Conservation (phyloP, 768 basidiomycete genomes). For the Dacryopinax primogenitus region DNA sequence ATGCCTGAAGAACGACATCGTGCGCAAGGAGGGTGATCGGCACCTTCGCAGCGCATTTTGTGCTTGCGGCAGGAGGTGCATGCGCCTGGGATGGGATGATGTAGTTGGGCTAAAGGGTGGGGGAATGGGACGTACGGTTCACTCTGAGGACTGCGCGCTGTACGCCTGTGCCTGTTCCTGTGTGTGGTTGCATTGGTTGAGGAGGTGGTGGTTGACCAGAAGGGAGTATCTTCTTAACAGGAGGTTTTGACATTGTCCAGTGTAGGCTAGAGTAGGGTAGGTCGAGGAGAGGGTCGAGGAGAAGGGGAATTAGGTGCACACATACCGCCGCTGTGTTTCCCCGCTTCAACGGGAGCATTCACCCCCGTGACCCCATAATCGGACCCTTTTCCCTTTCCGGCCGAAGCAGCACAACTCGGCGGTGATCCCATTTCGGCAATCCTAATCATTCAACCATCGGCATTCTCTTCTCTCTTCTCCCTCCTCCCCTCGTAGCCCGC, state of each 20-base stretch:
- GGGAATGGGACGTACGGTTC: background rate
- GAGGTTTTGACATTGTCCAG: background rate
- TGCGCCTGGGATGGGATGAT: background rate
- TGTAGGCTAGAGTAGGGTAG: background rate
- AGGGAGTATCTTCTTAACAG: background rate
- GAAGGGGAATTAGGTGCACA: too few relatives aligned
- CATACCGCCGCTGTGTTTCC: too few relatives aligned
- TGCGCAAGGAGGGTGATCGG: conserved; percentile 19
- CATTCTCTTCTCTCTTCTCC: too few relatives aligned
- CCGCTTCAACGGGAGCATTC: too few relatives aligned
- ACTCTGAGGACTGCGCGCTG: background rate
- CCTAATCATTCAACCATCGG: too few relatives aligned
- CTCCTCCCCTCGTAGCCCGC: too few relatives aligned
- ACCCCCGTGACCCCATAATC: too few relatives aligned
- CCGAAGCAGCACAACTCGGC: too few relatives aligned
- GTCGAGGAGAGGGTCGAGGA: background rate
- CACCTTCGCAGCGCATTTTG: conserved; percentile 5
- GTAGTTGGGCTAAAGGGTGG: background rate
- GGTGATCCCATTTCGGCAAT: too few relatives aligned
- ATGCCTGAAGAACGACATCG: conserved; percentile 18
- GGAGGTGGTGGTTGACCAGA: background rate
- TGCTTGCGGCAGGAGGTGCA: conserved; percentile 8
- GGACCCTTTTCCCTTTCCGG: too few relatives aligned
- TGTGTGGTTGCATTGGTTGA: background rate
- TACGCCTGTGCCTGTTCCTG: background rate